A percentile compares a stretch with the other conserved stretches of the same genome.
These are phyloP conservation scores for Knufia fluminis DNA, from an alignment of 2,329 filamentous ascomycete genomes.

Conservation along the genomic window DNA sequence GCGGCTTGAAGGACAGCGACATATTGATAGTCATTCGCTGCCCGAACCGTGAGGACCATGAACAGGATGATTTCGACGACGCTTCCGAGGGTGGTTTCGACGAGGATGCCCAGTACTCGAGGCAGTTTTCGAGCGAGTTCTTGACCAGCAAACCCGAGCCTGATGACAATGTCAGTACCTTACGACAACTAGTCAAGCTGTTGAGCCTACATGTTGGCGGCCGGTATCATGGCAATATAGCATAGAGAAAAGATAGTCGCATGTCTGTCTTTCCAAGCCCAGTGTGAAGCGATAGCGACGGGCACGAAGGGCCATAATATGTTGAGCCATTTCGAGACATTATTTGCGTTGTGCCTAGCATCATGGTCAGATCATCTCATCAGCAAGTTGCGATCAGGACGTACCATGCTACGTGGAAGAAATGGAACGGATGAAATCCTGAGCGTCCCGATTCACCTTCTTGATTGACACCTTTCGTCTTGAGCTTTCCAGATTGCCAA, in stretches of 20 bases:
- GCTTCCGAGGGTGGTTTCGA: conserved; percentile 55
- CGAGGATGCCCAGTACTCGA: conserved; percentile 48
- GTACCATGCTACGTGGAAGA: conserved; percentile 53
- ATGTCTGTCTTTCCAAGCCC: conserved; percentile 47
- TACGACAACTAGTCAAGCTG: neutral
- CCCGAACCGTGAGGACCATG: conserved; percentile 55
- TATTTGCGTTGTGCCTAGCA: conserved; percentile 38
- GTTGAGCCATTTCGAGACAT: conserved; percentile 56
- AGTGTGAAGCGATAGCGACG: conserved; percentile 57
- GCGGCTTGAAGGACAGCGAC: conserved; percentile 71
- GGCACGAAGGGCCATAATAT: conserved; percentile 68
- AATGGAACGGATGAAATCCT: conserved; percentile 56
- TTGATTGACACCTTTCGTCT: conserved; percentile 32
- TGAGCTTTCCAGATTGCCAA: conserved; percentile 26
- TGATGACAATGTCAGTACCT: conserved; percentile 9
- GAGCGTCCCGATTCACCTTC: conserved; percentile 60
- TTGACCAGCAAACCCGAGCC: conserved; percentile 65
- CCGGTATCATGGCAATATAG: conserved; percentile 69
- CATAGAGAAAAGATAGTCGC: conserved; percentile 59
- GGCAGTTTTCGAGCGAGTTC: conserved; percentile 66
- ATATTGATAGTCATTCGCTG: conserved; percentile 26
- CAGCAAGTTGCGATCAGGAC: conserved; percentile 32
- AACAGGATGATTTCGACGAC: conserved; percentile 77
- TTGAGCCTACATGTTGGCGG: conserved; percentile 46
- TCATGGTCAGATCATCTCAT: neutral